Conservation (phyloP, 1,284 basidiomycete species). For the Cryptococcus sp. region DNA sequence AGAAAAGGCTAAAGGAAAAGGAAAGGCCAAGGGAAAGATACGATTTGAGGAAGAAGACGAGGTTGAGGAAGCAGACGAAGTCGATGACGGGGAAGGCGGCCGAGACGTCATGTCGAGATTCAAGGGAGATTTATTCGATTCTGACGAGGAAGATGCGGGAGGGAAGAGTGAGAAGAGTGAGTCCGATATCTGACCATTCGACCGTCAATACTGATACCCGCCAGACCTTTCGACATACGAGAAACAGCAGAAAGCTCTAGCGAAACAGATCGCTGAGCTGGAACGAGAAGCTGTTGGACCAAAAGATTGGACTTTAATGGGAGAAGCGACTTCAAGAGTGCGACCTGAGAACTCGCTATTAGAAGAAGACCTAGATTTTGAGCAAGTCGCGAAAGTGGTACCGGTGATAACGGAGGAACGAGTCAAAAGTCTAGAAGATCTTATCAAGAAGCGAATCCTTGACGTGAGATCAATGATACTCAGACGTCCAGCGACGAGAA, state of each 20-base stretch:
- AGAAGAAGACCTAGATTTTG: slow-evolving; percentile 93
- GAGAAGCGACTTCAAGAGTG: slow-evolving; percentile 76
- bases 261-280: slow-evolving; percentile 53
- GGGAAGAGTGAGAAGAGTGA: slow-evolving; percentile 28
- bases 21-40: slow-evolving; percentile 18
- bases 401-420: slow-evolving; percentile 87
- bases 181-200: background rate
- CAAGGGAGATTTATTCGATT: slow-evolving; percentile 54
- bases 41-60: slow-evolving; percentile 28
- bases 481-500: background rate
- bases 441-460: slow-evolving; percentile 85
- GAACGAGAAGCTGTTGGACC: slow-evolving; percentile 55
- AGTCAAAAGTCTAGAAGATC: slow-evolving; percentile 77
- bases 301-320: slow-evolving; percentile 87
- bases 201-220: background rate
- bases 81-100: slow-evolving; percentile 27
- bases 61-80: slow-evolving; percentile 22
- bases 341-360: slow-evolving; percentile 89
- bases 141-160: slow-evolving; percentile 47
- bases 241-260: slow-evolving; percentile 51
- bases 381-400: slow-evolving; percentile 75
- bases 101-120: slow-evolving; percentile 50
- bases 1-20: slow-evolving; percentile 28
- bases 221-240: slow-evolving; percentile 52
- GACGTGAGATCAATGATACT: slow-evolving; percentile 52